Conservation (phyloP, 1,139 yeast species). For the Suhomyces terraborum region DNA sequence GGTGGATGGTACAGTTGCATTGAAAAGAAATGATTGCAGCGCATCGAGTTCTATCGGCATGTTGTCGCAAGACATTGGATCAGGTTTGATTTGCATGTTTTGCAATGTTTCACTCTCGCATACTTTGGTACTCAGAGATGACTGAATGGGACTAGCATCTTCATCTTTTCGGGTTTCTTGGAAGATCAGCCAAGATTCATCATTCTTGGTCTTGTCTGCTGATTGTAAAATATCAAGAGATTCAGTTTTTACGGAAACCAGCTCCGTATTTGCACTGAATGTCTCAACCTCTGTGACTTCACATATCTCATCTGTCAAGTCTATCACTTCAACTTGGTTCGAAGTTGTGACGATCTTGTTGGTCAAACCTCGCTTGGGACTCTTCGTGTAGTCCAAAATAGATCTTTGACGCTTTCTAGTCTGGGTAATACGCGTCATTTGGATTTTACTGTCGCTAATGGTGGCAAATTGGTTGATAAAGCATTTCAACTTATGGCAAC, state of each 20-base stretch:
- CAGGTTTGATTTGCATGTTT: too few relatives aligned
- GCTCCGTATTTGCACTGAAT: not conserved
- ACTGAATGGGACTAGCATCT: too few relatives aligned
- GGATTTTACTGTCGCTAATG: not conserved
- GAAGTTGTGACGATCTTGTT: not conserved
- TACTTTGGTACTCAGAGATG: too few relatives aligned
- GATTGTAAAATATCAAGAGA: too few relatives aligned
- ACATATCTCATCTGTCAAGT: not conserved
- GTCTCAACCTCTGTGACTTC: not conserved
- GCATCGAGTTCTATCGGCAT: not conserved
- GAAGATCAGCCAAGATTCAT: too few relatives aligned
- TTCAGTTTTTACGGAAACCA: not conserved
- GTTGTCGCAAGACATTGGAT: not conserved
- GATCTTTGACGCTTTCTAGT: slow-evolving; percentile 18
- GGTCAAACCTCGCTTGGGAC: not conserved
- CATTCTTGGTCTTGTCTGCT: too few relatives aligned
- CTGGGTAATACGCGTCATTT: slow-evolving; percentile 5
- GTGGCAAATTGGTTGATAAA: not conserved
- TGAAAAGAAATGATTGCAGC: not conserved
- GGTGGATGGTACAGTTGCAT: not conserved
- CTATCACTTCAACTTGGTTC: not conserved
- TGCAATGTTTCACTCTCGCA: too few relatives aligned
- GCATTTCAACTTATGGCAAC: not conserved
- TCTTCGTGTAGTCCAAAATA: slow-evolving; percentile 18
- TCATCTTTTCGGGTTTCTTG: too few relatives aligned